A percentile compares a stretch with the other conserved stretches of the same genome.
These are phyloP conservation scores for Tetrahymena thermophila DNA, from an alignment of 73 alveolate species.

Conservation along the genomic window DNA sequence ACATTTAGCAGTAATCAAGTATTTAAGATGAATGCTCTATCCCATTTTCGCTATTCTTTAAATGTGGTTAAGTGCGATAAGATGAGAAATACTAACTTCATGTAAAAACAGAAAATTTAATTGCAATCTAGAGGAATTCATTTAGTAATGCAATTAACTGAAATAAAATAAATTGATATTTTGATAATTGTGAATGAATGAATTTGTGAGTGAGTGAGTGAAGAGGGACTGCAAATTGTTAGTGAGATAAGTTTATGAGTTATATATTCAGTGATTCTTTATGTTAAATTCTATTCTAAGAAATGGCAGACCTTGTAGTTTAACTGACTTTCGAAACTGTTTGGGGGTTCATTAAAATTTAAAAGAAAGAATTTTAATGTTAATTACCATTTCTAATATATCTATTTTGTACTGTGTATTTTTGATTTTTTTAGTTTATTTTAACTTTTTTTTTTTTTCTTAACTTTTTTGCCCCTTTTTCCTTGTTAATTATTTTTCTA, in stretches of 20 bases:
- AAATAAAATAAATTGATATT: no score
- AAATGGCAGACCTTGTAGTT: not conserved
- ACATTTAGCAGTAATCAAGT: not conserved
- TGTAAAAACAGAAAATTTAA: not conserved
- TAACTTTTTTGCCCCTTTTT: conserved; percentile 1
- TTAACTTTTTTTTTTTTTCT: not conserved
- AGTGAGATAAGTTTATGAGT: not conserved
- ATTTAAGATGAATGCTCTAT: not conserved
- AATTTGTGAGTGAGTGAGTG: not conserved
- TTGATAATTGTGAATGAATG: not conserved
- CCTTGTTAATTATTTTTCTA: not conserved
- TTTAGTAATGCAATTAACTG: not conserved
- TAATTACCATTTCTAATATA: not conserved
- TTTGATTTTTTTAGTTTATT: not conserved
- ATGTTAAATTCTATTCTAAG: not conserved
- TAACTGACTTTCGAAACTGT: not conserved
- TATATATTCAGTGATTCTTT: not conserved
- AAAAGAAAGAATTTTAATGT: not conserved
- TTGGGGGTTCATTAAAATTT: not conserved
- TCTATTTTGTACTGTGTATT: not conserved
- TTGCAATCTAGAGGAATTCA: not conserved
- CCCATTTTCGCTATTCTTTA: not conserved
- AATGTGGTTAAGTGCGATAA: not conserved
- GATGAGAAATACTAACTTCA: not conserved
- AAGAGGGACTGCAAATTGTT: not conserved